Conservation (phyloP, 345 rosid species). For the Acer yangbiense region DNA sequence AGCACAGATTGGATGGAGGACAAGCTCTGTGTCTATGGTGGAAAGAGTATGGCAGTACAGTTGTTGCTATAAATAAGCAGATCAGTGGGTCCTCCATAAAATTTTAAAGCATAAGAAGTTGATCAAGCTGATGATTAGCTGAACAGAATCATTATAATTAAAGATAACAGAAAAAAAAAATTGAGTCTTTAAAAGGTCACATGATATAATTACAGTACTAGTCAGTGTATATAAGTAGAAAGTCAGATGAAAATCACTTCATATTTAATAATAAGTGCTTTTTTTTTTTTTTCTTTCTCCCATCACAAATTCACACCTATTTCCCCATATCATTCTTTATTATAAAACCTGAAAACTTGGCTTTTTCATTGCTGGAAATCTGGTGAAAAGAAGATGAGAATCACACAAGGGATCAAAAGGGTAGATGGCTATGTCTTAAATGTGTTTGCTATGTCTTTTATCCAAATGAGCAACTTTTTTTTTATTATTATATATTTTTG, state of each 20-base stretch:
- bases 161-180: neutral
- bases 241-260: too few species aligned
- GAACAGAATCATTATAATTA: neutral
- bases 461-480: neutral
- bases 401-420: neutral
- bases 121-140: neutral
- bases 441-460: constrained; percentile 15
- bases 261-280: neutral
- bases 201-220: too few species aligned
- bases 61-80: constrained; percentile 29
- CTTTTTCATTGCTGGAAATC: too few species aligned
- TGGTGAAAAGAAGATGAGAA: constrained; percentile 15
- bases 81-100: constrained; percentile 37
- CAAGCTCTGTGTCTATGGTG: constrained; percentile 20
- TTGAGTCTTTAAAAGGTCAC: neutral
- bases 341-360: neutral
- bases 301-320: constrained; percentile 7
- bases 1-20: constrained; percentile 10
- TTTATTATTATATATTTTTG: too few species aligned
- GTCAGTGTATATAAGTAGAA: neutral
- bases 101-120: constrained; percentile 18
- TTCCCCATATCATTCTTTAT: constrained; percentile 23
- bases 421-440: constrained; percentile 31
- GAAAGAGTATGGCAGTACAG: constrained; percentile 32
- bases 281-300: too few species aligned